Evolutionary conservation across 371 early-diverging fungal genomes (phyloP).

Genomic region (Syncephalis fuscata): DNA sequence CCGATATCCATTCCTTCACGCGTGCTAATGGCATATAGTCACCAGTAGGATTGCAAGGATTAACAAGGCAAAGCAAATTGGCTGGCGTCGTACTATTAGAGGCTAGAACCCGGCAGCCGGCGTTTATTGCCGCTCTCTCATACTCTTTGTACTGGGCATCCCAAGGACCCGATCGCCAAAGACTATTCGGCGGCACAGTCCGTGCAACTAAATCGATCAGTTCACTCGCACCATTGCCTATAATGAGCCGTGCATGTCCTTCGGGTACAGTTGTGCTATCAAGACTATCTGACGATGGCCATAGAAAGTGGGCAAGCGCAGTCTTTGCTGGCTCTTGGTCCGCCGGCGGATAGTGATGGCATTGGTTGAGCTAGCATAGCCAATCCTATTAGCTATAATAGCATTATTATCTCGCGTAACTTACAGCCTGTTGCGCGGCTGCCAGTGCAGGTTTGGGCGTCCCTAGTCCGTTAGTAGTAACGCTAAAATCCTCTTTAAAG

Average conservation of each 20-base stretch:
- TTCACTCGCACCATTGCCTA: constrained; percentile 79
- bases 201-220: constrained; percentile 69
- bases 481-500: constrained; percentile 77
- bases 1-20: constrained; percentile 44
- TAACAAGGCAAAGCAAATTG: constrained; percentile 56
- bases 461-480: constrained; percentile 71
- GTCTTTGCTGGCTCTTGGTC: constrained; percentile 79
- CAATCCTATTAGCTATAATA: neutral
- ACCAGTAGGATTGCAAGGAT: constrained; percentile 80
- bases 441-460: constrained; percentile 51
- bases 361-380: constrained; percentile 27
- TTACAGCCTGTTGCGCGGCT: constrained; percentile 54
- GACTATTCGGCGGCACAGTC: constrained; percentile 34
- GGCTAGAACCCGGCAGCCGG: constrained; percentile 37
- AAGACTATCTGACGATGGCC: constrained; percentile 22
- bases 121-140: constrained; percentile 61
- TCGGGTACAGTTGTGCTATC: constrained; percentile 17
- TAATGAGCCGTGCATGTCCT: constrained; percentile 32
- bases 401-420: constrained; percentile 6
- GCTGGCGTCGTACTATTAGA: constrained; percentile 25
- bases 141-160: constrained; percentile 73
- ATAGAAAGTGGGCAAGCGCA: constrained; percentile 56
- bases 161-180: constrained; percentile 73
- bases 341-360: constrained; percentile 76
- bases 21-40: constrained; percentile 52